phyloP scores from a whole-genome alignment of 306 rosid species.

The Corylus avellana region DNA sequence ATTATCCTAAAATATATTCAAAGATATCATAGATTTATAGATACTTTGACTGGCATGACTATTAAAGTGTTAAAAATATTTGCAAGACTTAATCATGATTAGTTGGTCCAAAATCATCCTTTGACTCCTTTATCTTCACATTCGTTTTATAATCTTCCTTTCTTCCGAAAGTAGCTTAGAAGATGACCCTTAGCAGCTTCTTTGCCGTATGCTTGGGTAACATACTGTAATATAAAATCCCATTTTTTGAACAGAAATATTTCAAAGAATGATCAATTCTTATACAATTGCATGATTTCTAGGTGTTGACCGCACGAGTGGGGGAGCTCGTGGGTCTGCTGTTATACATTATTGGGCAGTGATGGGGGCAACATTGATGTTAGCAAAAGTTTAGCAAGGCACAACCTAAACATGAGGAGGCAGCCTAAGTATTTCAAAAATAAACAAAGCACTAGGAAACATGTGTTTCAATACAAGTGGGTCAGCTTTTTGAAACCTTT shows the following conservation, averaged over 20 bases:
- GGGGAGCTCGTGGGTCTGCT: conserved; percentile 37
- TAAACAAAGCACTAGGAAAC: conserved; percentile 5
- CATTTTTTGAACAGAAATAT: conserved; percentile 37
- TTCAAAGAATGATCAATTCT: conserved; percentile 31
- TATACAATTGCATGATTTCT: conserved; percentile 8
- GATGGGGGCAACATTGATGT: conserved; percentile 29
- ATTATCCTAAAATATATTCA: neutral
- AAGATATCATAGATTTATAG: conserved; percentile 1
- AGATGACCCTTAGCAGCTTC: conserved; percentile 48
- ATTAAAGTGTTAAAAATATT: conserved; percentile 23
- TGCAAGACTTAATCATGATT: conserved; percentile 39
- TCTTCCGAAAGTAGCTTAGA: conserved; percentile 29
- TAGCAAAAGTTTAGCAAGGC: conserved; percentile 37
- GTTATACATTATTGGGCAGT: conserved; percentile 20
- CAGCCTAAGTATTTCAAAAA: conserved; percentile 31
- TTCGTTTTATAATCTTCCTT: neutral
- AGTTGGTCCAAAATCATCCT: conserved; percentile 44
- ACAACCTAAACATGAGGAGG: conserved; percentile 28
- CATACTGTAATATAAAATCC: conserved; percentile 50
- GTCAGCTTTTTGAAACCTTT: conserved; percentile 14
- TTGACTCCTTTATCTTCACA: conserved; percentile 45
- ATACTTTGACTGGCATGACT: conserved; percentile 46
- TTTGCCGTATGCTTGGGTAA: conserved; percentile 75
- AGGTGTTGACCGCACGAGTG: conserved; percentile 76
- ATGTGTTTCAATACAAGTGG: conserved; percentile 10